Evolutionary conservation across 371 early-diverging fungal genomes (phyloP).

Genomic region (Chytridium lagenaria): DNA sequence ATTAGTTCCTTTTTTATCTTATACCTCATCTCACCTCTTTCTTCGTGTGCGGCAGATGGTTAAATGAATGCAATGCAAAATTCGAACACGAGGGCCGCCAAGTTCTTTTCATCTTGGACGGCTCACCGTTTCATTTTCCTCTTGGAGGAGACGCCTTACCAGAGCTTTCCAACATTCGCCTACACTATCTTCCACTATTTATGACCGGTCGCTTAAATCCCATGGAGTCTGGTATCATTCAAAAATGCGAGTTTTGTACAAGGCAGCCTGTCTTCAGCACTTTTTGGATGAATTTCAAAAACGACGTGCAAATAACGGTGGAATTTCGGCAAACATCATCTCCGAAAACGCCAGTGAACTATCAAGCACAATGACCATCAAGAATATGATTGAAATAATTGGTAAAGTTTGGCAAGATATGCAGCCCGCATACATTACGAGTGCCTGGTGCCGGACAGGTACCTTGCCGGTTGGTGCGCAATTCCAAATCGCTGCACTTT

Average conservation of each 20-base stretch:
- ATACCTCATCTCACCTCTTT: neutral
- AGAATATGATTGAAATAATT: neutral
- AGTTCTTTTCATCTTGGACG: neutral
- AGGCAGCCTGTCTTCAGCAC: neutral
- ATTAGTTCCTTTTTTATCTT: neutral
- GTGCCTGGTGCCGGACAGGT: conserved; percentile 1
- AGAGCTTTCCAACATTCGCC: neutral
- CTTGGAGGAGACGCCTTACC: neutral
- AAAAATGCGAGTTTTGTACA: neutral
- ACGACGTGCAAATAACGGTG: neutral
- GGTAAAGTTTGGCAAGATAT: neutral
- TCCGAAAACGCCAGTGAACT: neutral
- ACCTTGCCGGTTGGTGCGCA: neutral
- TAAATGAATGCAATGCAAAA: neutral
- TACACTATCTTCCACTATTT: conserved; percentile 1
- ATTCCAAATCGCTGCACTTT: neutral
- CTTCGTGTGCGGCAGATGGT: neutral
- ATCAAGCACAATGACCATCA: neutral
- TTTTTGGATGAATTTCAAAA: conserved; percentile 1
- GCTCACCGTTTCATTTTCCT: neutral
- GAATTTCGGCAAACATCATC: neutral
- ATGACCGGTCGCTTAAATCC: neutral
- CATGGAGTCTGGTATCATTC: neutral
- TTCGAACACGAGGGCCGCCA: neutral
- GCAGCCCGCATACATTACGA: neutral